These are phyloP conservation scores for Trichophaea hybrida DNA, from an alignment of 2,329 filamentous ascomycete genomes.

Conservation along the genomic window DNA sequence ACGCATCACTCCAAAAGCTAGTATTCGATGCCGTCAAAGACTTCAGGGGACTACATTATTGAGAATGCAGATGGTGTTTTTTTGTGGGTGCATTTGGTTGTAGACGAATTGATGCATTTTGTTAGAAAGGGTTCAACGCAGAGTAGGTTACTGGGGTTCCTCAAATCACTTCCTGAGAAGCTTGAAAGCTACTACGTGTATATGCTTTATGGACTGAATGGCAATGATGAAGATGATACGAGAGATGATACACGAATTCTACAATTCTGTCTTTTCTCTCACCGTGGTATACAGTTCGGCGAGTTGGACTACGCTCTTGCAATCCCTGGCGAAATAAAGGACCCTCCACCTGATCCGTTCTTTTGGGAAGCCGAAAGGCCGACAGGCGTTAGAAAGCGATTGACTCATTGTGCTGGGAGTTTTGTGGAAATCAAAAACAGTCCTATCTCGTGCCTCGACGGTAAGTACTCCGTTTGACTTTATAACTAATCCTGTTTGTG, in stretches of 20 bases:
- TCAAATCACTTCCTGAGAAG: background rate
- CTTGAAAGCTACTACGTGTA: background rate
- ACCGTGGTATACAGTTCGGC: background rate
- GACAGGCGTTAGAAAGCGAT: background rate
- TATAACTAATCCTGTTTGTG: too few species aligned
- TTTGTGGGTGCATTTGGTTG: constrained; percentile 1
- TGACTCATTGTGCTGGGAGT: background rate
- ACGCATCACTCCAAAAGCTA: background rate
- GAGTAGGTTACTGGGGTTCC: background rate
- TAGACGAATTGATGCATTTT: background rate
- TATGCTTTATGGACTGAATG: background rate
- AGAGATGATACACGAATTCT: background rate
- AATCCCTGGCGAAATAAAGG: background rate
- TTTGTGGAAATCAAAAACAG: background rate
- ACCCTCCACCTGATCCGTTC: background rate
- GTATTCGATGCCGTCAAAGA: background rate
- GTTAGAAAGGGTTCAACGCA: background rate
- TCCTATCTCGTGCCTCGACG: background rate
- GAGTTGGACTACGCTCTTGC: background rate
- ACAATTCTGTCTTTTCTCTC: background rate
- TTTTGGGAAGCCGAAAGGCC: background rate
- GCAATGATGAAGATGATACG: background rate
- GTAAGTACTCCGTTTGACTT: background rate
- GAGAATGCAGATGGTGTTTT: background rate
- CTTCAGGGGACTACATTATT: background rate